Conservation (phyloP, 306 rosid genomes). For the Glycine latifolia region DNA sequence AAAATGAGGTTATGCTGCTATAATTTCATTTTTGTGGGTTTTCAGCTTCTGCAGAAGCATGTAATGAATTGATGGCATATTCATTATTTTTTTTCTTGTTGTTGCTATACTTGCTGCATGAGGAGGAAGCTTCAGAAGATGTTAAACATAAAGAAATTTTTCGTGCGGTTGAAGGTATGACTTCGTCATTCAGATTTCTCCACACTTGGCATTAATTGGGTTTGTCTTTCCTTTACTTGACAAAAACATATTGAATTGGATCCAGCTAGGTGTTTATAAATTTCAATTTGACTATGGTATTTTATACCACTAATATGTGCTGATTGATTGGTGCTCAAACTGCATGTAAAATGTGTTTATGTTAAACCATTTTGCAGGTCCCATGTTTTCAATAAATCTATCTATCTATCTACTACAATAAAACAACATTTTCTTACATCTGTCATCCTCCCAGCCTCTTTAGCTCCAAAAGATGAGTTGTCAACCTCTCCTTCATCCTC, state of each 20-base stretch:
- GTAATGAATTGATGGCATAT: constrained; percentile 94
- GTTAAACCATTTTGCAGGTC: constrained; percentile 61
- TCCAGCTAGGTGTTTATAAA: background rate
- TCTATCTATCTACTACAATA: no score
- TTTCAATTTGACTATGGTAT: constrained; percentile 12
- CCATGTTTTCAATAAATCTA: no score
- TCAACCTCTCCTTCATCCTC: no score
- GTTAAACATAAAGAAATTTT: no score
- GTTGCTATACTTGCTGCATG: constrained; percentile 93
- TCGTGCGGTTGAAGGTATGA: no score
- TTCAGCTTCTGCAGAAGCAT: constrained; percentile 87
- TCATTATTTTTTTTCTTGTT: constrained; percentile 82
- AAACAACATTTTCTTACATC: no score
- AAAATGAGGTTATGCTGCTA: constrained; percentile 17
- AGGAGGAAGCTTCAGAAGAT: constrained; percentile 87
- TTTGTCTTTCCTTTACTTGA: no score
- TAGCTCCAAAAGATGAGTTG: background rate
- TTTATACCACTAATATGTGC: constrained; percentile 28
- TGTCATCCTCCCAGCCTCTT: no score
- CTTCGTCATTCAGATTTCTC: constrained; percentile 22
- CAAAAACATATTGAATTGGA: background rate
- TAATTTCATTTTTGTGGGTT: constrained; percentile 34
- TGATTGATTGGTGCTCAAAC: background rate
- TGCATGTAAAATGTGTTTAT: constrained; percentile 33
- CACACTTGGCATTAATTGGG: background rate